Conservation (phyloP, 495 filamentous ascomycete genomes). For the Neurospora hispaniola region DNA sequence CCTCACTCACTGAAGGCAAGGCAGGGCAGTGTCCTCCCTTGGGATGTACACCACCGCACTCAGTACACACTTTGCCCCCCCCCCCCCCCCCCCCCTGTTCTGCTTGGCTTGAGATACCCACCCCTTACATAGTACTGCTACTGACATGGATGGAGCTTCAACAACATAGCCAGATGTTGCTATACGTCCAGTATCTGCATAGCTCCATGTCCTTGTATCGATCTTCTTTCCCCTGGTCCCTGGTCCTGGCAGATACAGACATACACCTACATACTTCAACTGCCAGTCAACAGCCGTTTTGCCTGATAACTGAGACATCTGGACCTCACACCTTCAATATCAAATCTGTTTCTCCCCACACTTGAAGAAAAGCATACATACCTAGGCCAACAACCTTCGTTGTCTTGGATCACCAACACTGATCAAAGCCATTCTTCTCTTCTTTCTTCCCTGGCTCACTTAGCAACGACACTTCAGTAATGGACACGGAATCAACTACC, state of each 20-base stretch:
- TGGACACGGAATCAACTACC: neutral
- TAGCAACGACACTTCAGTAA: neutral
- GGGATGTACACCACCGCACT: neutral
- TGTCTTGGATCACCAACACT: neutral
- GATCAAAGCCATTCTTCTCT: neutral
- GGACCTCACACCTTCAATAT: neutral
- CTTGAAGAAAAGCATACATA: neutral
- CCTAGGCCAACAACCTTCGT: neutral
- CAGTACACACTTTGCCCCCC: neutral
- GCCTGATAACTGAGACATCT: neutral
- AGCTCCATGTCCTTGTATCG: neutral
- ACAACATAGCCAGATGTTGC: neutral
- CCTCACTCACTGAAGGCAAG: neutral
- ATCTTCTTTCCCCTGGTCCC: neutral
- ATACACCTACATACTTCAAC: neutral
- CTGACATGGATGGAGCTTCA: neutral
- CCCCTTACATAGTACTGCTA: neutral
- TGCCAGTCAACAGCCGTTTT: neutral
- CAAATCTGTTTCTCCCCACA: neutral
- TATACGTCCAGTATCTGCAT: neutral
- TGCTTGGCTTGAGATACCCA: neutral
- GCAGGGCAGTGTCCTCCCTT: neutral
- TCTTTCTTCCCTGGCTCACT: neutral
- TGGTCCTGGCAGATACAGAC: neutral
- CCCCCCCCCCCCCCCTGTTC: neutral